Evolutionary conservation across 1,139 yeast species (phyloP), one percentile per base, ranked within the genome.

Genomic region (Sugiyamaella sp.): DNA sequence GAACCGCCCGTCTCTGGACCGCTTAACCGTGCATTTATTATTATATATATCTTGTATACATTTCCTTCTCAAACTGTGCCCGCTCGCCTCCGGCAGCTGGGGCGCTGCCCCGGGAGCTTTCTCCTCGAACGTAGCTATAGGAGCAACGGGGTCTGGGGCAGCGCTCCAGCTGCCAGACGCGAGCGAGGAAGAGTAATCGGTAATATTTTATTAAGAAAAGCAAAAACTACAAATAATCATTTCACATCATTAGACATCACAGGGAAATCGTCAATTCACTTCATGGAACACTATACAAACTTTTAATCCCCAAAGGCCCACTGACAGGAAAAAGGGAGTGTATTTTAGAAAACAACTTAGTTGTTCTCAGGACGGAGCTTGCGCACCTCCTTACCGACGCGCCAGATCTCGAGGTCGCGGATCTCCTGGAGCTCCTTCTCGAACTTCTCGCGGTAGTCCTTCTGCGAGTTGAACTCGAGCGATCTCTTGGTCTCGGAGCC

Each of bases 361-460:
- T 86, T 84, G 93, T 93, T 91, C 81, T 91, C 98, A 70, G 99
- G 99, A 81, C 99, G 91, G 77, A 91, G 85, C 80, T 91, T 91
- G 85, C 99, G 91, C 67, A 93, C 99, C 82, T 93, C 98, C 83
- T 91, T 91, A 74, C 99, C 99, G 68, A 95, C 99, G 74, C 78
- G 87, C 99, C 99, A 93, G 93, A 93, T 93, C 82, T 93, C 99
- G 87, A 91, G 89, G 72, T 81, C 81, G 83, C 98, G 89, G 80
- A 93, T 93, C 72, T 81, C 82, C 77, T 86, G 82, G 74, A 93
- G 85, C 81, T 93, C 99, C 74, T 80, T 80, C 81, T 91, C 97
- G 74, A 91, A 85, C 81, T 84, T 90, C 71, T 85, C 97, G 79
- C 99, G 86, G 95, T 93, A 93, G 80, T 95, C 97, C 61, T 91